These are phyloP conservation scores for Xerocomellus chrysenteron DNA, from an alignment of 768 basidiomycete species.

Conservation along the genomic window DNA sequence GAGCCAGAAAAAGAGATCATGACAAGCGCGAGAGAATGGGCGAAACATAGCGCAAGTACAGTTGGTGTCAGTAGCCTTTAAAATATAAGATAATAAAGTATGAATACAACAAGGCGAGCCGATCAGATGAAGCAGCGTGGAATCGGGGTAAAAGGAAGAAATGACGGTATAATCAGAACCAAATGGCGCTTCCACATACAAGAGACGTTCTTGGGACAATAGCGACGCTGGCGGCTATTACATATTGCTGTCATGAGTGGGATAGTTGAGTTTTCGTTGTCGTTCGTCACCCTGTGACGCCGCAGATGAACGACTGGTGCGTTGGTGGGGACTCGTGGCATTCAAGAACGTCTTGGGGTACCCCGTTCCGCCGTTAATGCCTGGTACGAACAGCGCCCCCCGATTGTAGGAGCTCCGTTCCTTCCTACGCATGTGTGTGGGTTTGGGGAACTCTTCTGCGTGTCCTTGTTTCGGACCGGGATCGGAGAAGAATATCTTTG, in stretches of 20 bases:
- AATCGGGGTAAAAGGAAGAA: constrained; percentile 1
- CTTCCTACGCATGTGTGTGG: constrained; percentile 78
- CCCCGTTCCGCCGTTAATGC: constrained; percentile 26
- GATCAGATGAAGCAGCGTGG: constrained; percentile 20
- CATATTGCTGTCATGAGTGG: constrained; percentile 5
- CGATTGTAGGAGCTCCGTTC: constrained; percentile 81
- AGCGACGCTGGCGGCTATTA: background rate
- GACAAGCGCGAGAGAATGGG: constrained; percentile 2
- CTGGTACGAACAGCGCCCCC: constrained; percentile 66
- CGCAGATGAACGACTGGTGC: constrained; percentile 13
- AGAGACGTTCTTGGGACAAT: background rate
- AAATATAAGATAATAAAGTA: constrained; percentile 33
- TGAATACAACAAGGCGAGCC: constrained; percentile 21
- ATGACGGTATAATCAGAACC: constrained; percentile 9
- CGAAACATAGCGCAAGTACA: constrained; percentile 17
- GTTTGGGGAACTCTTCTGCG: constrained; percentile 77
- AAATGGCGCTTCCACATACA: background rate
- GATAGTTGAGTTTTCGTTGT: constrained; percentile 22
- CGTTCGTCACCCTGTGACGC: constrained; percentile 24
- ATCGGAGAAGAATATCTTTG: constrained; percentile 79
- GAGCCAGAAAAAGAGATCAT: constrained; percentile 5
- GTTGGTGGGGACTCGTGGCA: constrained; percentile 18
- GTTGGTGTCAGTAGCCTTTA: constrained; percentile 26
- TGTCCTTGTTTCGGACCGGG: constrained; percentile 69
- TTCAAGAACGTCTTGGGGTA: constrained; percentile 32